These are phyloP conservation scores for Penicillium silybi DNA, from an alignment of 495 filamentous ascomycete genomes.

Conservation along the genomic window DNA sequence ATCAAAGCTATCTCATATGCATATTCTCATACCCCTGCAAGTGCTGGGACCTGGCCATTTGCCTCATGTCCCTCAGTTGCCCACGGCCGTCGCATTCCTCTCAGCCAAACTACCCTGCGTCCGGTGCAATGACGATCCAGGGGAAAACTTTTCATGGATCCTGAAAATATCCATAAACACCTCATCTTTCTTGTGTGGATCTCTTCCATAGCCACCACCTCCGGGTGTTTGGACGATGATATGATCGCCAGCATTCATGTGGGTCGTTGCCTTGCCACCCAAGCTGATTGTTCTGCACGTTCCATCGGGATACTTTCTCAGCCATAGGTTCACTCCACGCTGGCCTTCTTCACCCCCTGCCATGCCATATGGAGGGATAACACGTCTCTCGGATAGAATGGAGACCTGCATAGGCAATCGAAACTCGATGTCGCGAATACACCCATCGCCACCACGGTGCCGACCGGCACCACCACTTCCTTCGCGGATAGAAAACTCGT, in stretches of 20 bases:
- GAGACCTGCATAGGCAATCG: constrained; percentile 64
- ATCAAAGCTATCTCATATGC: background rate
- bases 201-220: constrained; percentile 40
- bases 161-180: constrained; percentile 7
- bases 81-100: background rate
- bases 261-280: constrained; percentile 79
- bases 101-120: background rate
- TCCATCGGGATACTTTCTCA: constrained; percentile 42
- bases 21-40: background rate
- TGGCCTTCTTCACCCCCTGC: constrained; percentile 68
- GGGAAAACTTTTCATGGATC: constrained; percentile 3
- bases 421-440: constrained; percentile 28
- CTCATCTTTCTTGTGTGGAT: constrained; percentile 1
- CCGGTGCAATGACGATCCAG: constrained; percentile 1
- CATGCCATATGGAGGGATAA: constrained; percentile 81
- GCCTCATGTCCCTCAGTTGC: background rate
- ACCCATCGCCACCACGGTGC: constrained; percentile 33
- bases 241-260: constrained; percentile 73
- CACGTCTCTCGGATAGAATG: constrained; percentile 77
- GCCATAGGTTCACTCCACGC: constrained; percentile 26
- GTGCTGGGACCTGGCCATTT: too few species aligned
- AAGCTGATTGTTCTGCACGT: constrained; percentile 65
- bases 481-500: constrained; percentile 76
- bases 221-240: constrained; percentile 60
- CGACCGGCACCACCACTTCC: constrained; percentile 46